Evolutionary conservation across 257 asterid genomes (phyloP), one percentile per base, ranked within the genome.

Genomic region (Nicotiana paniculata): DNA sequence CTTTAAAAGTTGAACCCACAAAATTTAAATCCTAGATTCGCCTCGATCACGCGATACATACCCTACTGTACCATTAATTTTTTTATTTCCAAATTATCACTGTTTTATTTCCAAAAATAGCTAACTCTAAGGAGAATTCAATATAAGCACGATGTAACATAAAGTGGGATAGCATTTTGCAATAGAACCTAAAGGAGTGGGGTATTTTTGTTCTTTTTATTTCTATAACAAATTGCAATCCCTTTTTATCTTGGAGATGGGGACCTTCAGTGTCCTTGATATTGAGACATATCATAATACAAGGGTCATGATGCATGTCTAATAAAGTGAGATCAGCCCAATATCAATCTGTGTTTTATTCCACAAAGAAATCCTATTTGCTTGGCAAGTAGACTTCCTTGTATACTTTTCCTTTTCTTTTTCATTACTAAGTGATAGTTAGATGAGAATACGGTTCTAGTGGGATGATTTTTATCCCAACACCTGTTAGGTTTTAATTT

Each of bases 291-390:
- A 91, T 93, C 97, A 95, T 93, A 93, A 91, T 90, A 87, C 93
- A 88, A 92, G 75, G 88, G 92, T 85, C 92, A 95, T 95, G 95
- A 95, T 95, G 93, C 91, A 92, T 93, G 97, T 92, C 94, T 87
- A 88, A 80, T 88, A 93, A 92, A 93, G 96, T 84, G 89, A 89
- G 82, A 1, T 28, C 30, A 79, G 82, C 90, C 86, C 93, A 82
- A 85, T 91, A 91, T 85, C 91, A 88, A 91, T 91, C 96, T 91
- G 61, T 62, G 28, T 63, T 61, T 85, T 81, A 90, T 87, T 88
- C 88, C 89, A 88, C 87, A 78, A 72, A 87, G 83, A 87, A 85
- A 79, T 86, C 82, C 77, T 81, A 84, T 76, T 85, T 87, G 85
- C 89, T 79, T 43, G 21, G 59, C 48, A 43, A 21, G n/a, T 43